Base-by-base conservation (phyloP, 176 grass and related monocot genomes). In the Cymbopogon citratus region DNA sequence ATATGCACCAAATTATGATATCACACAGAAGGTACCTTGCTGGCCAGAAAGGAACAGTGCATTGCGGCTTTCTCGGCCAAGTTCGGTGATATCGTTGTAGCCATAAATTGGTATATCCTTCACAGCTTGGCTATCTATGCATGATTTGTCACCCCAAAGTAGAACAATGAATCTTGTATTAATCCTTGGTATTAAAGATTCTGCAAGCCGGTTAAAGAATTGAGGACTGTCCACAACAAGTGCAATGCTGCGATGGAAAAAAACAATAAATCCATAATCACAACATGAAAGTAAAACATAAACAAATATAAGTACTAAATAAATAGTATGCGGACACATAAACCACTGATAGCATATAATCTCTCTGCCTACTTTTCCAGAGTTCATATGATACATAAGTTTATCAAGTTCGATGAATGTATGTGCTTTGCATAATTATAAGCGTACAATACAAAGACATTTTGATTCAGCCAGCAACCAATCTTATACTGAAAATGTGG, bases 221-320 rank as follows among this genome's bases (percentile, higher is more conserved):
- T 94, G 89, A 63, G 95, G 90, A 92, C 64, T 84, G 74, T 98
- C 95, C 79, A 98, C 82, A 90, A 95, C 85, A 84, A 98, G 90
- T 81, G 90, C 95, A 84, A 84, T 83, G 68, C 95, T 98, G 90
- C 68, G 63, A 87, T 81, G 72, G 82, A 60, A 76, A 78, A 16
- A 16, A 71, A 80, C 83, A 65, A 71, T 56, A 76, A 76, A 56
- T 66, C 60, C 35, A 74, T 54, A 39, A 88, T 87, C 71, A 86
- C 72, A n/a, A 82, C 40, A 84, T 81, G 71, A 61, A 78, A 89
- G 65, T 78, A 81, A 63, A 81, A 74, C 5, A 69, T 38, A 80
- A 73, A 16, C 18, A 10, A 51, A 60, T 49, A 33, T 81, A n/a
- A 3, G 60, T 25, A 69, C 19, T 51, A 33, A 84, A 87, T 48